A percentile compares a stretch with the other conserved stretches of the same genome.
phyloP scores from a whole-genome alignment of 768 basidiomycete species.

The Gautieria morchelliformis region DNA sequence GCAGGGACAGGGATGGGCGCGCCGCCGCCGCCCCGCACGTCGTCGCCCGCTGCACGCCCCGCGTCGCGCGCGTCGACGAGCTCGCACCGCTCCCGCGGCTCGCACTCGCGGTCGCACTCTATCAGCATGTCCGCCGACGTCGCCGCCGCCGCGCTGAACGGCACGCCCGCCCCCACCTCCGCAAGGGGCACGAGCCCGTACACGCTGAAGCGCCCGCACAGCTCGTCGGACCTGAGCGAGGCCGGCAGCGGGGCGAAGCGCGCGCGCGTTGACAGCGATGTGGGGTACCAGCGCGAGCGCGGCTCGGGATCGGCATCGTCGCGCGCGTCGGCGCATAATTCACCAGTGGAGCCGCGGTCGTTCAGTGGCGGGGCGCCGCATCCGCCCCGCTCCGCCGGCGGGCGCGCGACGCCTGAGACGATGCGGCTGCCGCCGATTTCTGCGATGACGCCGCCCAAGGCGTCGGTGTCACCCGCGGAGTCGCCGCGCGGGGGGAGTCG shows the following conservation, averaged over 20 bases:
- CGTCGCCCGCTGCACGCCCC: slow-evolving; percentile 17
- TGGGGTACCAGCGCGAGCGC: not conserved
- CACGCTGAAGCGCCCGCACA: slow-evolving; percentile 57
- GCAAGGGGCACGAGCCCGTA: slow-evolving; percentile 13
- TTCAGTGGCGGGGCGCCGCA: not conserved
- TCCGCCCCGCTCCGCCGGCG: too few species aligned
- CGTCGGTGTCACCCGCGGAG: not conserved
- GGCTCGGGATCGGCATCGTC: not conserved
- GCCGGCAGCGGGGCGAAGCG: slow-evolving; percentile 34
- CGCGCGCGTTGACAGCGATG: slow-evolving; percentile 31
- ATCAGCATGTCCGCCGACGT: slow-evolving; percentile 26
- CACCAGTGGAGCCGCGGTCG: not conserved
- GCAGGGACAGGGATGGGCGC: not conserved
- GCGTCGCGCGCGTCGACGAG: slow-evolving; percentile 21
- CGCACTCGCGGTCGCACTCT: not conserved
- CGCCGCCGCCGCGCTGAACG: slow-evolving; percentile 26
- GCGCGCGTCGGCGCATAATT: not conserved
- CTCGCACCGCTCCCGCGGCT: slow-evolving; percentile 7
- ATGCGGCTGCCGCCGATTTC: not conserved
- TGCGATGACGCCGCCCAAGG: not conserved
- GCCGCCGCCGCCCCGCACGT: not conserved
- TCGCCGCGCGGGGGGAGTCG: not conserved
- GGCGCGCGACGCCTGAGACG: not conserved
- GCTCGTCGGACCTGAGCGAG: slow-evolving; percentile 28
- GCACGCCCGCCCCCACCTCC: slow-evolving; percentile 62